A percentile compares a stretch with the other conserved stretches of the same genome.
These are phyloP conservation scores for Lupinus albus DNA, from an alignment of 306 rosid species.

Conservation along the genomic window DNA sequence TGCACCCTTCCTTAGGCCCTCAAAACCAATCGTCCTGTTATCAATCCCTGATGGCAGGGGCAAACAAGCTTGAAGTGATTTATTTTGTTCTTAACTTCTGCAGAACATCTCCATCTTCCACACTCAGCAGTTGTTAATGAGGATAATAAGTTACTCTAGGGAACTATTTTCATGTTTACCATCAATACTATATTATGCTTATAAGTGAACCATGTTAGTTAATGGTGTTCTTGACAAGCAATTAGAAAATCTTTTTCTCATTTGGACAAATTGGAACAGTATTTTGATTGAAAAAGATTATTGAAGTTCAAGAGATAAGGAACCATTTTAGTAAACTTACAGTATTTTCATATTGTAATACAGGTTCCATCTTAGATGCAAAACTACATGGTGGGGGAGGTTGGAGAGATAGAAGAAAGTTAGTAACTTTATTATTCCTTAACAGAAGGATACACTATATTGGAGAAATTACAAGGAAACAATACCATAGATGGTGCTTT, in stretches of 20 bases:
- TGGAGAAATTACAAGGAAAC: neutral
- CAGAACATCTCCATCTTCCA: neutral
- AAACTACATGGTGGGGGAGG: too few species aligned
- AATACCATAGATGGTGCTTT: constrained; percentile 7
- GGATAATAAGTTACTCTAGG: constrained; percentile 23
- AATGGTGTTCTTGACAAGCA: constrained; percentile 31
- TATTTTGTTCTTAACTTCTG: constrained; percentile 14
- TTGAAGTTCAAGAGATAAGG: neutral
- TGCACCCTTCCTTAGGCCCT: constrained; percentile 65
- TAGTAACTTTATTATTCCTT: too few species aligned
- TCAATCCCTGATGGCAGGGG: constrained; percentile 89
- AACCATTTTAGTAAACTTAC: constrained; percentile 7
- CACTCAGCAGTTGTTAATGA: constrained; percentile 6
- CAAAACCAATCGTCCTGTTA: constrained; percentile 69
- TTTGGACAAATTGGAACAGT: neutral
- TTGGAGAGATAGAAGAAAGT: too few species aligned
- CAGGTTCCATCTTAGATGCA: too few species aligned
- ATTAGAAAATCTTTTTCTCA: neutral
- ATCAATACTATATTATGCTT: constrained; percentile 28
- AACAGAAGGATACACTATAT: neutral
- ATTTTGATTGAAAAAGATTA: neutral
- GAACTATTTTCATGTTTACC: constrained; percentile 32
- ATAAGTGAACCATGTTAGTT: constrained; percentile 12
- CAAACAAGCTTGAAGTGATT: constrained; percentile 57
- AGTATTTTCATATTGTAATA: neutral